These are phyloP conservation scores for carrot (Daucus carota) DNA, from an alignment of 129 eudicot species.

Conservation along the genomic window DH1_v3.0 NC_030384.2:42229501-42230000, in stretches of 20 bases:
- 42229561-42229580: too few species aligned
- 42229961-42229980: neutral
- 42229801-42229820: neutral
- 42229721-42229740: neutral
- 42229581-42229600: too few species aligned
- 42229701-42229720: neutral
- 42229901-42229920: neutral
- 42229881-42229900: neutral
- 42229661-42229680: too few species aligned
- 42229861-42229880: neutral
- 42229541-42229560: too few species aligned
- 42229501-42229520: too few species aligned
- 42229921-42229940: neutral
- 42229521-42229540: too few species aligned
- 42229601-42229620: too few species aligned
- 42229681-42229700: too few species aligned
- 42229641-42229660: too few species aligned
- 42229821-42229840: neutral
- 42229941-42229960: neutral
- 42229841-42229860: neutral
- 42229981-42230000: slow-evolving; percentile 8
- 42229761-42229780: neutral
- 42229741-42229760: neutral
- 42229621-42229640: neutral
- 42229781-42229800: neutral